Percentiles rank a stretch among this genome's conserved stretches.
phyloP scores from a whole-genome alignment of 345 rosid species.

The Luvunga scandens region DNA sequence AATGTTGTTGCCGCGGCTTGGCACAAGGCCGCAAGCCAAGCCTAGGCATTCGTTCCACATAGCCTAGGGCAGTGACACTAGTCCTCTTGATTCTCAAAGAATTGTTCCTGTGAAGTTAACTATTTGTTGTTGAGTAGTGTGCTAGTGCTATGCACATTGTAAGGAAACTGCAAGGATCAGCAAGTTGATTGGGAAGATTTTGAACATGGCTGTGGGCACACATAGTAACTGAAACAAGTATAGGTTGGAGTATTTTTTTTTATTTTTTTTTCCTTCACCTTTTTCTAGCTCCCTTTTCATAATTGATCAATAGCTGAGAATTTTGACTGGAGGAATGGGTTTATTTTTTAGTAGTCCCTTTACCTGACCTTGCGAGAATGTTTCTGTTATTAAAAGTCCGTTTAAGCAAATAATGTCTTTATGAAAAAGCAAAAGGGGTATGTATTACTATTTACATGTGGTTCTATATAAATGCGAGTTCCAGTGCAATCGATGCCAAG shows the following conservation, averaged over 20 bases:
- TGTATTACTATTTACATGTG: not conserved
- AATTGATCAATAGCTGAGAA: not conserved
- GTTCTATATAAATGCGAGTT: not conserved
- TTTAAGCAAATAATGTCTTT: not conserved
- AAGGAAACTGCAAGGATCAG: not conserved
- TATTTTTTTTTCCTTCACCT: no score
- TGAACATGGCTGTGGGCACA: not conserved
- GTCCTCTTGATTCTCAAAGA: conserved; percentile 76
- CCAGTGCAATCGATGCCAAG: not conserved
- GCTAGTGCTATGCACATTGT: not conserved
- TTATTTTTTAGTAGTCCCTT: not conserved
- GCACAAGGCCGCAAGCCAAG: no score
- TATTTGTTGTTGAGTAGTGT: not conserved
- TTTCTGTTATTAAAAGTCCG: not conserved
- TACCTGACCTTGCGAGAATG: not conserved
- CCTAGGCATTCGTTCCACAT: no score
- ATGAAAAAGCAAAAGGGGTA: not conserved
- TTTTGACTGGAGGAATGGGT: not conserved
- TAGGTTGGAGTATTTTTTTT: not conserved
- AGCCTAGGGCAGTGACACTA: no score
- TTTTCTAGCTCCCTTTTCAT: no score
- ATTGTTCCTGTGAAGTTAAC: conserved; percentile 40
- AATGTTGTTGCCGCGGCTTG: no score
- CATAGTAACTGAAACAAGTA: not conserved
- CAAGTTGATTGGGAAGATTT: not conserved